Conservation (phyloP, 192 early-diverging fungal species). For the Linnemannia schmuckeri region DNA sequence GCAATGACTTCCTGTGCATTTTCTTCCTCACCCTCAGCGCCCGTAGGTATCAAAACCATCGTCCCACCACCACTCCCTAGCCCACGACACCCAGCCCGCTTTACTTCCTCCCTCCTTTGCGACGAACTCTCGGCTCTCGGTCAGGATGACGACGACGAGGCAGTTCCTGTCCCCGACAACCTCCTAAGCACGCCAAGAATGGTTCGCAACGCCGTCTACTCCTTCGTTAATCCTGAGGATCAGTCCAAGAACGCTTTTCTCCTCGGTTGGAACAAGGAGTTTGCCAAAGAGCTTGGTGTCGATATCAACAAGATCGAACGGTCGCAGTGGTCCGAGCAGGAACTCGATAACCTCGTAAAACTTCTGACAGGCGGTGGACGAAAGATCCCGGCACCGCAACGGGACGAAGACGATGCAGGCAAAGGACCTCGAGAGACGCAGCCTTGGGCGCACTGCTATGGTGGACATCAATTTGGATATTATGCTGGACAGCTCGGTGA, state of each 20-base stretch:
- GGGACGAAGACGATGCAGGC: constrained; percentile 42
- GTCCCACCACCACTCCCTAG: constrained; percentile 33
- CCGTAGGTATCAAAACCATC: neutral
- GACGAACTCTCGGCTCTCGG: constrained; percentile 49
- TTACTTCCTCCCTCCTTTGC: constrained; percentile 54
- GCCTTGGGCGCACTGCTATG: constrained; percentile 80
- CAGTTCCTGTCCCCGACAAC: constrained; percentile 23
- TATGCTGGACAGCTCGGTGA: constrained; percentile 88
- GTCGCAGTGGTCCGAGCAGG: constrained; percentile 40
- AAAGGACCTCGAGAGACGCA: constrained; percentile 56
- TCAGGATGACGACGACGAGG: constrained; percentile 31
- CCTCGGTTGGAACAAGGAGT: constrained; percentile 37
- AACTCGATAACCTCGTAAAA: constrained; percentile 50
- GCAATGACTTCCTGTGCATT: constrained; percentile 20
- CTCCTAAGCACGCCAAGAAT: constrained; percentile 47
- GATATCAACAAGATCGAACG: constrained; percentile 44
- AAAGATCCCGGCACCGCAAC: constrained; percentile 56
- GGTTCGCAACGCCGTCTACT: constrained; percentile 60
- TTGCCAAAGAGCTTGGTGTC: constrained; percentile 31
- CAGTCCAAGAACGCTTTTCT: constrained; percentile 42
- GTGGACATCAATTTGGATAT: constrained; percentile 79
- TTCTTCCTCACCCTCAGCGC: neutral
- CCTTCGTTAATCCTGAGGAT: constrained; percentile 59
- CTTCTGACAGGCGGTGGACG: constrained; percentile 25
- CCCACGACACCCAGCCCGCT: constrained; percentile 31